Conservation (phyloP, 768 basidiomycete genomes). For the Kwoniella sp. region DNA sequence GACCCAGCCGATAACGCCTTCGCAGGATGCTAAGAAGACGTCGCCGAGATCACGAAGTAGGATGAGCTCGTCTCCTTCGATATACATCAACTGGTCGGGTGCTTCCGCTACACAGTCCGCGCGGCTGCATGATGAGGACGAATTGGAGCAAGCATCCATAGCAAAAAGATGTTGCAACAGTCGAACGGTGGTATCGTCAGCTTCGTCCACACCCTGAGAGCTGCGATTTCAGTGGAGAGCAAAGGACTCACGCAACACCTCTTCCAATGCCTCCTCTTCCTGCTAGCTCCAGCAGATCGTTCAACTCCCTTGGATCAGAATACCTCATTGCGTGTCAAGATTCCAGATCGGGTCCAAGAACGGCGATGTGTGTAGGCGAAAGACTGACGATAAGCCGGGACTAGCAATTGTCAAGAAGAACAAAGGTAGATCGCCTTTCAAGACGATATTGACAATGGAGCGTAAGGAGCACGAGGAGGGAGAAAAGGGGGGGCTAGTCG, state of each 20-base stretch:
- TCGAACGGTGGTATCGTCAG: not conserved
- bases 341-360: not conserved
- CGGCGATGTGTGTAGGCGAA: not conserved
- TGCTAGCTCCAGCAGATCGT: constrained; percentile 40
- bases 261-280: constrained; percentile 43
- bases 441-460: no score
- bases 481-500: not conserved
- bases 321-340: constrained; percentile 24
- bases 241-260: constrained; percentile 43
- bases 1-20: constrained; percentile 52
- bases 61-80: constrained; percentile 44
- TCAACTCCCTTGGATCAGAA: constrained; percentile 44
- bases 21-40: constrained; percentile 41
- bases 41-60: constrained; percentile 41
- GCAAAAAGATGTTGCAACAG: not conserved
- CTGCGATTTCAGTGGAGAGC: no score
- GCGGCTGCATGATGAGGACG: constrained; percentile 16
- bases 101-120: constrained; percentile 47
- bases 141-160: constrained; percentile 11
- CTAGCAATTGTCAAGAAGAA: no score
- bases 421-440: no score
- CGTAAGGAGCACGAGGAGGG: no score
- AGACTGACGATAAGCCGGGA: no score
- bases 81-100: constrained; percentile 50
- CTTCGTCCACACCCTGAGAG: no score